Evolutionary conservation across 331 rosid species (phyloP), one percentile per base, ranked within the genome.

Genomic region (Saraca asoca): DNA sequence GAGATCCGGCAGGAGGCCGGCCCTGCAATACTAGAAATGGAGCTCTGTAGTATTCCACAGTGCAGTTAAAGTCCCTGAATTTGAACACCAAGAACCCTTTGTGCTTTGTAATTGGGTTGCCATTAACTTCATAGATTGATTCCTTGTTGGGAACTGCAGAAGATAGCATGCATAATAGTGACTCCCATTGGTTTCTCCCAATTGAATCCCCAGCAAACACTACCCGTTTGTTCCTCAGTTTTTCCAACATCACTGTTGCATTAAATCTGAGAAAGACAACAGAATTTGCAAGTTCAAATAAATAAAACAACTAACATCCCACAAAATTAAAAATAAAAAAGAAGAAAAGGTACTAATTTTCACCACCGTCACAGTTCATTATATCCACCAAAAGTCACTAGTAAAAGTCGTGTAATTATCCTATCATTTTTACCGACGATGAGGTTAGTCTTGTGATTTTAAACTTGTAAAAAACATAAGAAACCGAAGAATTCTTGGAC

Each of bases 121-220:
- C 98, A 58, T 89, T 87, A 52, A 91, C 93, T 89, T 91, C 98
- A 64, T 88, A 89, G 76, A 91, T 89, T 62, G 91, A 87, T 24
- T 80, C 85, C 82, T 89, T 79, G 34, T 87, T 60, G 14, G 85
- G 59, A 59, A 87, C 81, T 62, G 48, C 96, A 51, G 98, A 83
- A 49, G 98, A 83, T 18, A 91, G 91, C 95, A 91, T 71, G 87
- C 98, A 91, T 19, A 91, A 72, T 64, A 91, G 79, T 48, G 98
- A 91, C 61, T 91, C 98, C 98, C 98, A 91, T 76, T 91, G 98
- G 72, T 91, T 91, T 80, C 98, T 81, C 41, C 98, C 98, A 11
- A 91, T 91, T 24, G 98, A 91, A 58, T 89, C 98, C 5, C 98
- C 98, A 48, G 81, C 90, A 60, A 91, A 91, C 37, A 85, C 98